Conservation (phyloP, 192 early-diverging fungal genomes). For the Gigaspora rosea region DNA sequence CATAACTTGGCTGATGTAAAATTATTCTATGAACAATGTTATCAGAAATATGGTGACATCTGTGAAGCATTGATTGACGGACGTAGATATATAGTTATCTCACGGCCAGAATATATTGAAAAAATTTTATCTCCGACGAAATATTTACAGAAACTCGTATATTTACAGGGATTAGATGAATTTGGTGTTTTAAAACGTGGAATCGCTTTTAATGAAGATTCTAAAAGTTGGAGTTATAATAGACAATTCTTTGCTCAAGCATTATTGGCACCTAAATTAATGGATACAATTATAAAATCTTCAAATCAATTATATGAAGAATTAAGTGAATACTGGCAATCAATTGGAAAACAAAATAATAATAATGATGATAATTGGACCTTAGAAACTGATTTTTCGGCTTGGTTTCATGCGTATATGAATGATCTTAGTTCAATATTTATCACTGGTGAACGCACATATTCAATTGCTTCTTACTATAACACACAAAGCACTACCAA, state of each 20-base stretch:
- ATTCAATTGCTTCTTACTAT: neutral
- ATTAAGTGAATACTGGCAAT: neutral
- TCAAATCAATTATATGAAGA: neutral
- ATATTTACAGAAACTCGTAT: neutral
- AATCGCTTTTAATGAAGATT: neutral
- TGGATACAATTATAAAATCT: neutral
- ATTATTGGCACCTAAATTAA: neutral
- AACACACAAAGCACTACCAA: neutral
- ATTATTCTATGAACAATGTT: too few relatives aligned
- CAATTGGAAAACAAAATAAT: too few relatives aligned
- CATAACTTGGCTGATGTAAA: too few relatives aligned
- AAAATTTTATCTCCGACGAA: neutral
- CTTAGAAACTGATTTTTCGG: neutral
- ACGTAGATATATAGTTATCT: neutral
- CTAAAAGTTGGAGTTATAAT: conserved; percentile 9
- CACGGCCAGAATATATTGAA: neutral
- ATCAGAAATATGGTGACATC: neutral
- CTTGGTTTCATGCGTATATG: neutral
- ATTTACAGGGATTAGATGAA: neutral
- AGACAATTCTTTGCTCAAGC: neutral
- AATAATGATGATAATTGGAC: neutral
- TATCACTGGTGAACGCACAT: neutral
- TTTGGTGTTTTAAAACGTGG: neutral
- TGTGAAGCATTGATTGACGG: neutral
- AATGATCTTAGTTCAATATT: neutral